Evolutionary conservation across 257 asterid genomes (phyloP).

Genomic region (Voacanga thouarsii): DNA sequence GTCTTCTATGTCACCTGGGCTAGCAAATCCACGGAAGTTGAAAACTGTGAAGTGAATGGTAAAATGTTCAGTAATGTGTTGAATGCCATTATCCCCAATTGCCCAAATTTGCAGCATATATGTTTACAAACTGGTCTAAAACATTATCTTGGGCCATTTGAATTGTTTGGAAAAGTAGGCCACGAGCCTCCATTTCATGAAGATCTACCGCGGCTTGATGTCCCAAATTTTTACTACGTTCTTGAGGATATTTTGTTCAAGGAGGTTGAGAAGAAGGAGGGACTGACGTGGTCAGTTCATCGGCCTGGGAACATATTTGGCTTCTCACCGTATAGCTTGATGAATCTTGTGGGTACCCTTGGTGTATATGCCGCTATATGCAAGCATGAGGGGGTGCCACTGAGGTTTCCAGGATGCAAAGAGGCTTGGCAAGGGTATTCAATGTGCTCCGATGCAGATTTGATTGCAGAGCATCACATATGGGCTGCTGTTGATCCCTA

Average conservation of each 20-base stretch:
- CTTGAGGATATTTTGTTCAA: no score
- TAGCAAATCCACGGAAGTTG: slow-evolving; percentile 47
- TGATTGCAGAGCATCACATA: no score
- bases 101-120: slow-evolving; percentile 62
- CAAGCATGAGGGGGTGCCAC: slow-evolving; percentile 42
- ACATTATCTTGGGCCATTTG: no score
- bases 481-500: slow-evolving; percentile 5
- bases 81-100: slow-evolving; percentile 52
- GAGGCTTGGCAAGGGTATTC: slow-evolving; percentile 57
- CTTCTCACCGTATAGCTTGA: slow-evolving; percentile 19
- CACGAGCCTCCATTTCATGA: no score
- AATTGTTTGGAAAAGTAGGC: no score
- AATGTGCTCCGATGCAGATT: no score
- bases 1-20: slow-evolving; percentile 82
- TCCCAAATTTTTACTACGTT: no score
- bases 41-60: slow-evolving; percentile 68
- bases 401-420: slow-evolving; percentile 72
- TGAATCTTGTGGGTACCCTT: slow-evolving; percentile 57
- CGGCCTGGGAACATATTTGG: no score
- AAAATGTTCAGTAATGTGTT: slow-evolving; percentile 24
- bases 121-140: slow-evolving; percentile 37
- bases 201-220: no score
- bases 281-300: no score
- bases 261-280: no score
- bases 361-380: no score